phyloP scores from a whole-genome alignment of 2,329 filamentous ascomycete species.

The Aureobasidium subglaciale region DNA sequence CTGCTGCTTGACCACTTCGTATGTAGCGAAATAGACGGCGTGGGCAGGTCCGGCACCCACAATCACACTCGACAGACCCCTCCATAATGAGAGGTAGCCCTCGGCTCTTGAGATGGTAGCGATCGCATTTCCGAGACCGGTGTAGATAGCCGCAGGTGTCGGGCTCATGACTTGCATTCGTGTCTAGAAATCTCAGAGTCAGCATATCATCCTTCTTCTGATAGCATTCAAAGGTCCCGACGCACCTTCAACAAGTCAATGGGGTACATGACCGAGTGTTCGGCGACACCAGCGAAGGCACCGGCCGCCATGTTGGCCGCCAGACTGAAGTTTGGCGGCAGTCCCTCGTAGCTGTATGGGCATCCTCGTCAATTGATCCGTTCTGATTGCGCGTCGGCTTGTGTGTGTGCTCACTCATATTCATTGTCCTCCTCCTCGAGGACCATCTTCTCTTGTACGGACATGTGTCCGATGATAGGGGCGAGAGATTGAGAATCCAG shows the following conservation, averaged over 20 bases:
- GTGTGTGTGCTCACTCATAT: slow-evolving; percentile 22
- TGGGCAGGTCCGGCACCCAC: slow-evolving; percentile 93
- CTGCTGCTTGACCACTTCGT: slow-evolving; percentile 92
- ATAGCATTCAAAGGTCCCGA: slow-evolving; percentile 5
- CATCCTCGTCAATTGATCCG: slow-evolving; percentile 14
- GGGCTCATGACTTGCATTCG: slow-evolving; percentile 96
- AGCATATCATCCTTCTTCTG: not conserved
- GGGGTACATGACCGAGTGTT: slow-evolving; percentile 98
- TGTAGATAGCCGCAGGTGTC: slow-evolving; percentile 71
- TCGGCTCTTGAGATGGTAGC: slow-evolving; percentile 87
- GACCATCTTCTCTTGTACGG: slow-evolving; percentile 27
- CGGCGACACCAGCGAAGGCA: slow-evolving; percentile 93
- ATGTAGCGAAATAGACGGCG: slow-evolving; percentile 96
- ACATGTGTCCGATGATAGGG: slow-evolving; percentile 22
- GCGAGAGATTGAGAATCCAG: slow-evolving; percentile 17
- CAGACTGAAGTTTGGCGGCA: slow-evolving; percentile 91
- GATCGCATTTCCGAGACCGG: slow-evolving; percentile 84
- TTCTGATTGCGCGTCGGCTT: not conserved
- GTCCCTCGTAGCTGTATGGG: slow-evolving; percentile 68
- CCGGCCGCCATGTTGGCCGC: slow-evolving; percentile 92
- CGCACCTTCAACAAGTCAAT: slow-evolving; percentile 94
- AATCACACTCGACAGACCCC: slow-evolving; percentile 92
- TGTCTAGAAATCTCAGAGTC: slow-evolving; percentile 52
- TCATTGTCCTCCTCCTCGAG: slow-evolving; percentile 31
- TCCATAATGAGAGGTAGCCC: slow-evolving; percentile 86